Conservation (phyloP, 805 yeast genomes). For the Cyberlindnera mississippiensis region DNA sequence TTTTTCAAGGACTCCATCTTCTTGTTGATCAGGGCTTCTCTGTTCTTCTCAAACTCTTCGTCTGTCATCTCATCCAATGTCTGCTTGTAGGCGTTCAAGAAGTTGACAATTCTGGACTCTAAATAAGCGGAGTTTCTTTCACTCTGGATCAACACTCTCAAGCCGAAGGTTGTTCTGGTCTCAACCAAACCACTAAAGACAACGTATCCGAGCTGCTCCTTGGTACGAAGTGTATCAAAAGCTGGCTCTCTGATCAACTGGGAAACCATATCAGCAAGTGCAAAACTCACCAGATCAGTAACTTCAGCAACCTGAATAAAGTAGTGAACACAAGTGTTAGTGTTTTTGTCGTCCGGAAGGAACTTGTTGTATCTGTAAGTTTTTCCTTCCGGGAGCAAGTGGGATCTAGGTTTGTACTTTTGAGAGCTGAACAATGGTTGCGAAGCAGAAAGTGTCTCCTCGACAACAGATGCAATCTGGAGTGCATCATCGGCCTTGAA, state of each 20-base stretch:
- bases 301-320: conserved; percentile 61
- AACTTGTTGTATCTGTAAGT: conserved; percentile 43
- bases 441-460: conserved; percentile 32
- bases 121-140: conserved; percentile 73
- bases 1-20: conserved; percentile 73
- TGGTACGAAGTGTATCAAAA: conserved; percentile 84
- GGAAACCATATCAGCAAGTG: conserved; percentile 59
- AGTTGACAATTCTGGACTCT: conserved; percentile 70
- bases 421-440: conserved; percentile 41
- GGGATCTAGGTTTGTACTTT: conserved; percentile 39
- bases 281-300: conserved; percentile 41
- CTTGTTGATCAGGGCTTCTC: conserved; percentile 60
- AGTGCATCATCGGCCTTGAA: conserved; percentile 50
- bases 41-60: conserved; percentile 65
- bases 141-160: conserved; percentile 76
- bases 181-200: conserved; percentile 74
- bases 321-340: conserved; percentile 82
- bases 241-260: conserved; percentile 84
- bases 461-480: conserved; percentile 42
- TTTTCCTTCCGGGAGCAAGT: conserved; percentile 36
- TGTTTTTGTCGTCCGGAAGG: conserved; percentile 63
- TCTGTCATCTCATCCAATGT: conserved; percentile 48
- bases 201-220: conserved; percentile 93
- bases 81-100: conserved; percentile 45
- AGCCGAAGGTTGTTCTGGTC: conserved; percentile 69